Evolutionary conservation across 805 yeast genomes (phyloP).

Genomic region (Candida vaughaniae): DNA sequence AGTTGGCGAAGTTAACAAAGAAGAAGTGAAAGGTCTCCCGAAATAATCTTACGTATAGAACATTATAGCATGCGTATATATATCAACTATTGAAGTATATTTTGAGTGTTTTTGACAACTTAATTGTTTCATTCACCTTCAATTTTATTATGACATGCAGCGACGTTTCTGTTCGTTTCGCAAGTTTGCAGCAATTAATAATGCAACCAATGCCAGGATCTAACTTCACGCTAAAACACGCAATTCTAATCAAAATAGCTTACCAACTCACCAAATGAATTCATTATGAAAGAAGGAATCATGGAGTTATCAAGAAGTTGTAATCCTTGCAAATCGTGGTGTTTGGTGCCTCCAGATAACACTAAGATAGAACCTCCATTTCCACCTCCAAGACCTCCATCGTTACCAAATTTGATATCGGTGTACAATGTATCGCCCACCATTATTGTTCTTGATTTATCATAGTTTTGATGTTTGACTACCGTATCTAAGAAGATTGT

Average conservation of each 20-base stretch:
- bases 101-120: too few species aligned
- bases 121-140: too few species aligned
- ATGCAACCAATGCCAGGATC: too few species aligned
- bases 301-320: slow-evolving; percentile 13
- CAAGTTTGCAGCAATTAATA: too few species aligned
- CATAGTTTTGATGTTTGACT: slow-evolving; percentile 25
- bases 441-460: slow-evolving; percentile 31
- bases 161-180: too few species aligned
- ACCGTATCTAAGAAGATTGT: slow-evolving; percentile 28
- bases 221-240: too few species aligned
- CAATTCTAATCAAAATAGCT: not conserved
- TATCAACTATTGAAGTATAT: too few species aligned
- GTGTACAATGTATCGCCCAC: slow-evolving; percentile 44
- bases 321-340: slow-evolving; percentile 18
- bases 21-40: too few species aligned
- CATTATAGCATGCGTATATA: too few species aligned
- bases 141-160: too few species aligned
- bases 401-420: slow-evolving; percentile 44
- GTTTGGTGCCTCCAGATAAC: slow-evolving; percentile 35
- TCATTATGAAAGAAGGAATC: slow-evolving; percentile 29
- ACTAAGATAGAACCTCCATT: slow-evolving; percentile 33
- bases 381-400: slow-evolving; percentile 32
- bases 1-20: too few species aligned
- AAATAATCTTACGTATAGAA: too few species aligned
- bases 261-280: slow-evolving; percentile 30